A percentile compares a stretch with the other conserved stretches of the same genome.
Evolutionary conservation across 176 grass and related monocot species (phyloP).

Genomic region (Eremochloa ophiuroides): DNA sequence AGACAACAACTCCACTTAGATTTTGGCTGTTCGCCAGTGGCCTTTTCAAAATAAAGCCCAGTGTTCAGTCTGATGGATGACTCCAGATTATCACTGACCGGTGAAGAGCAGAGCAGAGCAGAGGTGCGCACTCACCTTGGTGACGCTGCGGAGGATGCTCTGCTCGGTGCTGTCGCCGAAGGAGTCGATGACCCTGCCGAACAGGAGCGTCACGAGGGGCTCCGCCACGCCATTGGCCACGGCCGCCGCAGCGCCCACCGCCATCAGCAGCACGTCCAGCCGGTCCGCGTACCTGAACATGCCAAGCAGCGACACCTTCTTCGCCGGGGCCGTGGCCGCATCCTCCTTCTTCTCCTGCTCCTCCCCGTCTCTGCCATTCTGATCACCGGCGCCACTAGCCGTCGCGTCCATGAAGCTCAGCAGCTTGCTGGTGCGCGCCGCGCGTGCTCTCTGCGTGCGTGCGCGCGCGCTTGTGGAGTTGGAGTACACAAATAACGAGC

Average conservation of each 20-base stretch:
- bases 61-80: too few relatives aligned
- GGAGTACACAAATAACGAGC: too few relatives aligned
- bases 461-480: too few relatives aligned
- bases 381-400: not conserved
- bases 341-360: not conserved
- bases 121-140: conserved; percentile 47
- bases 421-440: conserved; percentile 1
- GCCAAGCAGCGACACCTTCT: conserved; percentile 43
- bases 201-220: conserved; percentile 46
- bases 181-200: conserved; percentile 46
- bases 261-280: conserved; percentile 53
- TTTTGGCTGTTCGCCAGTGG: too few relatives aligned
- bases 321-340: not conserved
- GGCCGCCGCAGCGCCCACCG: conserved; percentile 39
- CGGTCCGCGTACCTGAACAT: conserved; percentile 66
- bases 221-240: conserved; percentile 40
- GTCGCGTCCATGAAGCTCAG: not conserved
- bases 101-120: too few relatives aligned
- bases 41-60: too few relatives aligned
- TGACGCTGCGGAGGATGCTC: conserved; percentile 26
- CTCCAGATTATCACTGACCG: too few relatives aligned
- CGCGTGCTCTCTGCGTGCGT: not conserved
- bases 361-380: not conserved
- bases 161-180: conserved; percentile 31
- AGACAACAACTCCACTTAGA: conserved; percentile 8